Evolutionary conservation across 768 basidiomycete genomes (phyloP).

Genomic region (Rhodotorula kratochvilovae): DNA sequence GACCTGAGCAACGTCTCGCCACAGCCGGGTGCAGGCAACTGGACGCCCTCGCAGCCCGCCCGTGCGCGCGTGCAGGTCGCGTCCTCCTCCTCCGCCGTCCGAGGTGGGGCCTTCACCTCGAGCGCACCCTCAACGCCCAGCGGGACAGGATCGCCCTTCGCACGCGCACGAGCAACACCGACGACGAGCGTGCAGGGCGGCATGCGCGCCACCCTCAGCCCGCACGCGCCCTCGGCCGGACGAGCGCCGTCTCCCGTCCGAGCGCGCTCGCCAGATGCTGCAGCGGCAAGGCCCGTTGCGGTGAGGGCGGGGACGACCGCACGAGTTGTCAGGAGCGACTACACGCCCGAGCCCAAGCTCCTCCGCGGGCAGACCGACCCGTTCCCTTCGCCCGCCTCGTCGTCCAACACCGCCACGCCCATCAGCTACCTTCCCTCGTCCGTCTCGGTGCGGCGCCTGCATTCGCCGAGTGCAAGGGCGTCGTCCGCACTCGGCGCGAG

Average conservation of each 20-base stretch:
- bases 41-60: constrained; percentile 6
- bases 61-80: neutral
- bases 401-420: constrained; percentile 3
- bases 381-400: constrained; percentile 10
- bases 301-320: neutral
- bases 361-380: constrained; percentile 28
- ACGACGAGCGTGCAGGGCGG: neutral
- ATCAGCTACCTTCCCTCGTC: constrained; percentile 19
- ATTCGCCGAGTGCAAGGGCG: neutral
- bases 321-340: too few species aligned
- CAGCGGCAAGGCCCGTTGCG: neutral
- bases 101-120: constrained; percentile 6
- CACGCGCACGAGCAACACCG: neutral
- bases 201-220: neutral
- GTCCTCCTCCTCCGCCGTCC: neutral
- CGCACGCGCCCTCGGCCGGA: neutral
- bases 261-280: neutral
- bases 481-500: neutral
- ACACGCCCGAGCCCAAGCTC: neutral
- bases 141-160: neutral
- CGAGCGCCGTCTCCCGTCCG: constrained; percentile 7
- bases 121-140: neutral
- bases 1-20: neutral
- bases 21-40: neutral
- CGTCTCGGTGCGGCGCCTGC: constrained; percentile 15